Evolutionary conservation across 2,329 filamentous ascomycete genomes (phyloP).

Genomic region (Botryotinia convoluta): DNA sequence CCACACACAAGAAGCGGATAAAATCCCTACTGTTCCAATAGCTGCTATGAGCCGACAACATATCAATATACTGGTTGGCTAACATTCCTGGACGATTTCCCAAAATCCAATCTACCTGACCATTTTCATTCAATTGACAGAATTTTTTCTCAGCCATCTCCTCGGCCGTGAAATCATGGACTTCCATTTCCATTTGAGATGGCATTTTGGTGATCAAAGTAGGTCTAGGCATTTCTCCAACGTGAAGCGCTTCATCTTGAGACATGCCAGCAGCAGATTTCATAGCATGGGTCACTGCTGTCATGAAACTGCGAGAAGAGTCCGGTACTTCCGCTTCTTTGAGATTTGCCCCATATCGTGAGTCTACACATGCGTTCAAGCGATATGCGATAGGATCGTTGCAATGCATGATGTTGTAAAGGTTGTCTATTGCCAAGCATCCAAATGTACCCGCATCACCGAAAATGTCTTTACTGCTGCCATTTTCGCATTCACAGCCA

Average conservation of each 20-base stretch:
- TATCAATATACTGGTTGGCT: constrained; percentile 95
- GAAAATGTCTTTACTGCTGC: constrained; percentile 58
- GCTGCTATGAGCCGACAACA: constrained; percentile 91
- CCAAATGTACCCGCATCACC: constrained; percentile 80
- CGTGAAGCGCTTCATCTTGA: constrained; percentile 40
- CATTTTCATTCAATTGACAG: constrained; percentile 88
- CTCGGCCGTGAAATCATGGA: constrained; percentile 90
- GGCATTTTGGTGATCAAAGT: constrained; percentile 48
- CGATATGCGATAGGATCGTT: constrained; percentile 82
- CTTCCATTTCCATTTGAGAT: constrained; percentile 82
- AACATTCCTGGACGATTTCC: constrained; percentile 80
- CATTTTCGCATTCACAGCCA: constrained; percentile 64
- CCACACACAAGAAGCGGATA: constrained; percentile 83
- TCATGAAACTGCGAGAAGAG: constrained; percentile 62
- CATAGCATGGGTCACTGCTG: constrained; percentile 61
- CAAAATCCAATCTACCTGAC: constrained; percentile 89
- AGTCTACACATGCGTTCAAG: constrained; percentile 86
- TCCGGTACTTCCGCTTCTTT: constrained; percentile 78
- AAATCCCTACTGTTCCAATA: constrained; percentile 91
- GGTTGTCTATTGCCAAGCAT: constrained; percentile 89
- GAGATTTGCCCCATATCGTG: constrained; percentile 71
- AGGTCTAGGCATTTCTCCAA: constrained; percentile 36
- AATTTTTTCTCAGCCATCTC: constrained; percentile 90
- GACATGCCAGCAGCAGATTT: constrained; percentile 58
- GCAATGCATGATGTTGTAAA: constrained; percentile 83